Evolutionary conservation across 1,284 basidiomycete genomes (phyloP).

Genomic region (Ceratobasidium sp.): DNA sequence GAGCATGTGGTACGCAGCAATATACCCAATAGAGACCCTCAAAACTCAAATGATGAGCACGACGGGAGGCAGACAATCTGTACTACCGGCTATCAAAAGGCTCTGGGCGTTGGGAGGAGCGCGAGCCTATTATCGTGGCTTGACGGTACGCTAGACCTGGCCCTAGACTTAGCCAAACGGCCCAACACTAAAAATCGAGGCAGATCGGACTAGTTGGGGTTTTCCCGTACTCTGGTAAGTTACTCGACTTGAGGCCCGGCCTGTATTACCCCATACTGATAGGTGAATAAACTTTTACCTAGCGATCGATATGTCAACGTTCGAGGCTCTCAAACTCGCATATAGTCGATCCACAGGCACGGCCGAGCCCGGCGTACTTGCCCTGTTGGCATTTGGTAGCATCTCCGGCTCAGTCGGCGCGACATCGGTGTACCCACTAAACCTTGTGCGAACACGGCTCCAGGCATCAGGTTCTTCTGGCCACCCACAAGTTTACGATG

Average conservation of each 20-base stretch:
- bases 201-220: conserved; percentile 90
- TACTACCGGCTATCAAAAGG: conserved; percentile 66
- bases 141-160: conserved; percentile 62
- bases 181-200: conserved; percentile 11
- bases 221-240: conserved; percentile 71
- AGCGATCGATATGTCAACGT: conserved; percentile 95
- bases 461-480: conserved; percentile 96
- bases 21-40: conserved; percentile 88
- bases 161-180: neutral
- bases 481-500: conserved; percentile 88
- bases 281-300: conserved; percentile 57
- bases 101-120: conserved; percentile 84
- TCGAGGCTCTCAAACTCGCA: conserved; percentile 86
- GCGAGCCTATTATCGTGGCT: conserved; percentile 88
- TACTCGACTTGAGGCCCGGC: conserved; percentile 16
- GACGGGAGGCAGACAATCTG: conserved; percentile 62
- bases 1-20: conserved; percentile 60
- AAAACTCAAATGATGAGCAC: conserved; percentile 97
- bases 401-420: conserved; percentile 86
- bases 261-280: conserved; percentile 50
- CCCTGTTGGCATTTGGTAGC: conserved; percentile 85
- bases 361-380: conserved; percentile 84
- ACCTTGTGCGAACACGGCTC: conserved; percentile 91
- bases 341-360: conserved; percentile 81
- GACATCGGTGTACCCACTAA: conserved; percentile 80